Conservation (phyloP, 148 eudicot genomes). For the Chenopodium berlandieri region DNA sequence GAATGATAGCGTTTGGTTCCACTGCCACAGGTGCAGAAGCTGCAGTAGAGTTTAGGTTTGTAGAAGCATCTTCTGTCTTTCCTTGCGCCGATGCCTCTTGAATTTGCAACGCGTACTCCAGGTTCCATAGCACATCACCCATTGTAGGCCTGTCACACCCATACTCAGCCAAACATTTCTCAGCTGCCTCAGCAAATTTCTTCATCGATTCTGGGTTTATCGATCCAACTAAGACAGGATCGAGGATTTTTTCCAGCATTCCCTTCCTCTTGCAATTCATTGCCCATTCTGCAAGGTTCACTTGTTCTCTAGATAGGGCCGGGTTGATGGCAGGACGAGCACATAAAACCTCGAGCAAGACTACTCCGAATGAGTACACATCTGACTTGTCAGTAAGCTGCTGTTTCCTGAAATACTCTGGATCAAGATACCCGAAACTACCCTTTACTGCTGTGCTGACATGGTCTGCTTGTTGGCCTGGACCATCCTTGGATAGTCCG, state of each 20-base stretch:
- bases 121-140: constrained; percentile 93
- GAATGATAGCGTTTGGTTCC: constrained; percentile 25
- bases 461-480: constrained; percentile 43
- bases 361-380: constrained; percentile 91
- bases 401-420: constrained; percentile 89
- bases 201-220: constrained; percentile 58
- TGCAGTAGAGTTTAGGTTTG: not conserved
- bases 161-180: constrained; percentile 81
- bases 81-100: constrained; percentile 55
- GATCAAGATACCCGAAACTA: constrained; percentile 88
- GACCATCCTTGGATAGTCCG: constrained; percentile 66
- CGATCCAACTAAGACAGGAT: constrained; percentile 46
- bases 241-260: constrained; percentile 56
- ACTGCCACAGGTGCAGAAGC: constrained; percentile 7
- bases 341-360: constrained; percentile 78
- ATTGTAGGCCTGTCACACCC: constrained; percentile 88
- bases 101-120: constrained; percentile 78
- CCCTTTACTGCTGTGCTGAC: constrained; percentile 86
- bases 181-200: constrained; percentile 81
- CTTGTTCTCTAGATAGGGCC: constrained; percentile 76
- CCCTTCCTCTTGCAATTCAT: constrained; percentile 68
- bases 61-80: constrained; percentile 16
- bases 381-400: constrained; percentile 91
- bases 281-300: constrained; percentile 93
- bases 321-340: constrained; percentile 80